Evolutionary conservation across 495 filamentous ascomycete species (phyloP), one percentile per base, ranked within the genome.

Genomic region (Penicillium silybi): DNA sequence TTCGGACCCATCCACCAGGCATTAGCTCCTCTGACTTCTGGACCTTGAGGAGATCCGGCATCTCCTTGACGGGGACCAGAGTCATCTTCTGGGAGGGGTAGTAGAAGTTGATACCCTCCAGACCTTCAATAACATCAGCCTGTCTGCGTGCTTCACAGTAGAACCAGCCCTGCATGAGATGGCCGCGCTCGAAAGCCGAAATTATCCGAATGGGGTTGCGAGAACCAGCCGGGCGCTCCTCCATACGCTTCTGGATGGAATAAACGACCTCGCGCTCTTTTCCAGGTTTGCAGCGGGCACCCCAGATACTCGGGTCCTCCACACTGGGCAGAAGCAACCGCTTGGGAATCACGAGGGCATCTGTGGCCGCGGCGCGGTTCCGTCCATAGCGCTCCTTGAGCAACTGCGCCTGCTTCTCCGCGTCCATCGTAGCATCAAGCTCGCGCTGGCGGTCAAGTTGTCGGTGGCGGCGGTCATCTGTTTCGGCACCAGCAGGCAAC

Each of bases 291-390:
- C 90, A 95, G 57, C 86, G 87, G 41, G 95, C 85, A 55, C 86
- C 92, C 89, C 90, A 99, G 61, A 99, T 97, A 56, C 88, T 90
- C 8, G 93, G 95, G 64, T 97, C 95, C 38, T 97, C 86, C 13
- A 96, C 90, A 60, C 88, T 91, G 7, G 95, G 95, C 10, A 97
- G 81, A n/a, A 97, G 74, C 17, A 96, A 74, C 41, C 90, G 82
- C 61, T 90, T 88, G n/a, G 91, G 89, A 4, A 96, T 84, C 18
- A 92, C 80, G 16, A 85, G 82, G 56, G 66, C 78, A 57, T 80
- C 78, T 2, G 59, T 75, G 55, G 72, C 85, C 59, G 76, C 81
- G 10, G 75, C 73, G 44, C 80, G 74, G 49, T 79, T 79, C 18
- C 85, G 79, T 43, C 86, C 85, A 67, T 99, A 97, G 51, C 89